Conservation (phyloP, 495 filamentous ascomycete species). For the Aspergillus incahuasiensis region DNA sequence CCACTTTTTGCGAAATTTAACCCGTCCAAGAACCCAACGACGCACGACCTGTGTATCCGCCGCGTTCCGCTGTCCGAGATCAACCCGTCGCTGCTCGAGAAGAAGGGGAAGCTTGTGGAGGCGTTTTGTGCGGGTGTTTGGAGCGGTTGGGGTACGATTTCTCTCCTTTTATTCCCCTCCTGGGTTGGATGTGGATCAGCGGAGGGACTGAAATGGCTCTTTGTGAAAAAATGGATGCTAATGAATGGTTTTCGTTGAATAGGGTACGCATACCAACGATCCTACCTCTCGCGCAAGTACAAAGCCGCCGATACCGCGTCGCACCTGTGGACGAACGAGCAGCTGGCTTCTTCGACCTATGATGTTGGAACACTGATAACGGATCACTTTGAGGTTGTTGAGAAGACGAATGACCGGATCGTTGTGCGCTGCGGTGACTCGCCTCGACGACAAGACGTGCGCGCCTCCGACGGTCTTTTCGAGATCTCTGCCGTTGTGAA, state of each 20-base stretch:
- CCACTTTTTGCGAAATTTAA: conserved; percentile 55
- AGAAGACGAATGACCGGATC: conserved; percentile 57
- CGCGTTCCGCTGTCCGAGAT: conserved; percentile 58
- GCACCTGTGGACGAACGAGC: conserved; percentile 58
- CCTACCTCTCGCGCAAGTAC: conserved; percentile 59
- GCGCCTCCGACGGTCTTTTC: conserved; percentile 65
- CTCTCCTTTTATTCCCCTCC: background rate
- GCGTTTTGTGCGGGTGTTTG: conserved; percentile 64
- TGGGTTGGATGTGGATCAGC: background rate
- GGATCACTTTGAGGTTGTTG: conserved; percentile 74
- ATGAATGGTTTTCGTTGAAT: background rate
- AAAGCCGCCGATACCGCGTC: conserved; percentile 52
- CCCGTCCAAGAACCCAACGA: conserved; percentile 54
- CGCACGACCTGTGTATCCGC: conserved; percentile 59
- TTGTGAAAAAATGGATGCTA: background rate
- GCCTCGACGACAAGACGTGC: conserved; percentile 51
- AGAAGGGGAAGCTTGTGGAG: conserved; percentile 53
- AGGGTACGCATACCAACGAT: conserved; percentile 63
- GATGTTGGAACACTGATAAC: conserved; percentile 61
- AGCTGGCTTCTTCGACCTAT: conserved; percentile 52
- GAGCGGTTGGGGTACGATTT: conserved; percentile 56
- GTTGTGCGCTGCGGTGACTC: conserved; percentile 64
- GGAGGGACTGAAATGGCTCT: background rate
- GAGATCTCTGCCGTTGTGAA: conserved; percentile 62
- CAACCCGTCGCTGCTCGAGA: conserved; percentile 58